Evolutionary conservation across 2,329 filamentous ascomycete genomes (phyloP), one percentile per base, ranked within the genome.

Genomic region (Hypoxylon sp.): DNA sequence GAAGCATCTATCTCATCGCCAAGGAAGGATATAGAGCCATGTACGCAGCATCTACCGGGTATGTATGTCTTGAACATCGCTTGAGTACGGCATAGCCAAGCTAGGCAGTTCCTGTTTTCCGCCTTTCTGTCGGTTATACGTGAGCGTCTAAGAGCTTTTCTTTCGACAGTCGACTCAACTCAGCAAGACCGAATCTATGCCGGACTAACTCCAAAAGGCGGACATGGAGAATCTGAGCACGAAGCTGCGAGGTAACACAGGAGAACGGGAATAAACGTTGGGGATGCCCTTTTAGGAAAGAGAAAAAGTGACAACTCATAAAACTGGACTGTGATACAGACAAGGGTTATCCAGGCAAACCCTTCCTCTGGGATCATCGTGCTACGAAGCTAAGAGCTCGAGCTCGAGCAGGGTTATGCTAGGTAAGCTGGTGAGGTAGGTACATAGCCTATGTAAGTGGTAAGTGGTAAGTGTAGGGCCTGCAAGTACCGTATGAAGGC

Each of bases 281-380:
- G n/a, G n/a, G n/a, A n/a, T n/a, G n/a, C 27, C 33, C 27, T 42
- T 17, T 23, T 45, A 27, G 9, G 35, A 48, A 57, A 37, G n/a
- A 33, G 11, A 24, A 58, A 57, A 64, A 55, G 23, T 64, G 61
- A 64, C 58, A 64, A 46, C 37, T 64, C 58, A 64, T 26, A 63
- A 63, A 61, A 47, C 2, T 13, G 33, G 46, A 43, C 57, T 55
- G 24, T 60, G 56, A 63, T 53, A 46, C 27, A 49, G 52, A 56
- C 61, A 62, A 42, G 61, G 61, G 51, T 55, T 15, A 63, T 52
- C 46, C 42, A 35, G 18, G 31, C 26, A 21, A 37, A 24, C 20
- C 47, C 48, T 52, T 40, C 60, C 56, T 60, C 49, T 48, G 54
- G 50, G 61, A 64, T 62, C 61, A 55, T 62, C 61, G 55, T 55